Evolutionary conservation across 805 yeast species (phyloP), one percentile per base, ranked within the genome.

Genomic region (Jamesozyma rosinii): DNA sequence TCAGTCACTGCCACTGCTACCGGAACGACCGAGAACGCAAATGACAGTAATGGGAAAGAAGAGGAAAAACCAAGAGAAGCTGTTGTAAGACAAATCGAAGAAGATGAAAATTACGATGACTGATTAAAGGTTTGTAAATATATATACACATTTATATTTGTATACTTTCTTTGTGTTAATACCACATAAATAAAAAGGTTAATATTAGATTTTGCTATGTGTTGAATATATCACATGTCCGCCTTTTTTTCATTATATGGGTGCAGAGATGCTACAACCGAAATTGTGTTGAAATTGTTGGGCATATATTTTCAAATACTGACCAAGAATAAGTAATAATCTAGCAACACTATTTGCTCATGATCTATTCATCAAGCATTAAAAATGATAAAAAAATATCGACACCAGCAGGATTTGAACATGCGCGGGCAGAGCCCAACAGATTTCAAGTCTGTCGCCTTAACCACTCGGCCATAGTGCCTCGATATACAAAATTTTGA

Each of bases 91-190:
- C 58, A 65, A 44, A 64, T 70, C 19, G 72, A 67, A 41, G 74
- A 68, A 45, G 74, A 70, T 44, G 69, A 67, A 40, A 64, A 70
- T 47, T 70, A 70, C 50, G 76, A 72, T 48, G 70, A 65, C 39
- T 72, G 59, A 43, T 59, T 14, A 5, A 6, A 15, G 6, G 13
- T 14, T 14, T 34, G 21, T 34, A 34, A 8, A 34, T 31, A 15
- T 5, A 11, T 31, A 31, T 31, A 31, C n/a, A 31, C 21, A 34
- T 31, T 5, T 5, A 11, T 31, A 31, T 31, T 11, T 31, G n/a
- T 33, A 33, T 33, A 33, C 11, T 24, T 24, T 11, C 29, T 24
- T 24, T 17, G 18, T 35, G 13, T 35, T 35, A 20, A 15, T 31
- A 31, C n/a, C n/a, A 31, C 34, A 14, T 11, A 31, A 31, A 31